A percentile compares a stretch with the other conserved stretches of the same genome.
Evolutionary conservation across 257 asterid species (phyloP).

Genomic region (Osmanthus fragrans): DNA sequence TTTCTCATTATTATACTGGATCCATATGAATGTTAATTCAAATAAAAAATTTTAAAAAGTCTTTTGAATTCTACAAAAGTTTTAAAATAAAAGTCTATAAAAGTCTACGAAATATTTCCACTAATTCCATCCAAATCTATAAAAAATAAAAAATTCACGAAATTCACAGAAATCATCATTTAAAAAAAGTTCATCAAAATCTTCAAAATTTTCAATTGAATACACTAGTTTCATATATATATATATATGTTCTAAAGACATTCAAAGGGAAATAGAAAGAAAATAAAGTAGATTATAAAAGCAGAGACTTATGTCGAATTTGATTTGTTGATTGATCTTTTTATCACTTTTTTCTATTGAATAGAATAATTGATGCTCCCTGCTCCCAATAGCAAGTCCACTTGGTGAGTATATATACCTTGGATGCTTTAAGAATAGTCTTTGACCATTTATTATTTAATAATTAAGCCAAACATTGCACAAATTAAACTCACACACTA

Average conservation of each 20-base stretch:
- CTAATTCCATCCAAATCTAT: no score
- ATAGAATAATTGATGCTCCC: constrained; percentile 1
- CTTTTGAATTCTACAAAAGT: no score
- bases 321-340: not conserved
- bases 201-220: no score
- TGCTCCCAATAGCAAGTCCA: constrained; percentile 5
- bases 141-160: no score
- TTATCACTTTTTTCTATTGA: not conserved
- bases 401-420: not conserved
- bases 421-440: not conserved
- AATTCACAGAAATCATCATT: no score
- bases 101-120: no score
- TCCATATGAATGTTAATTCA: no score
- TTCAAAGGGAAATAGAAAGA: not conserved
- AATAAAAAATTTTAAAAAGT: no score
- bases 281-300: not conserved
- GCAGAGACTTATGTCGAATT: not conserved
- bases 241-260: not conserved
- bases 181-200: no score
- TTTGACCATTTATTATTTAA: not conserved
- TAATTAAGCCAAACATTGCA: not conserved
- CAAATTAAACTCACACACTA: not conserved
- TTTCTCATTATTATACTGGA: no score
- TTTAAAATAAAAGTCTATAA: no score
- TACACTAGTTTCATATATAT: no score